Base-by-base conservation (phyloP, 1,284 basidiomycete species). In the Grifola frondosa region DNA sequence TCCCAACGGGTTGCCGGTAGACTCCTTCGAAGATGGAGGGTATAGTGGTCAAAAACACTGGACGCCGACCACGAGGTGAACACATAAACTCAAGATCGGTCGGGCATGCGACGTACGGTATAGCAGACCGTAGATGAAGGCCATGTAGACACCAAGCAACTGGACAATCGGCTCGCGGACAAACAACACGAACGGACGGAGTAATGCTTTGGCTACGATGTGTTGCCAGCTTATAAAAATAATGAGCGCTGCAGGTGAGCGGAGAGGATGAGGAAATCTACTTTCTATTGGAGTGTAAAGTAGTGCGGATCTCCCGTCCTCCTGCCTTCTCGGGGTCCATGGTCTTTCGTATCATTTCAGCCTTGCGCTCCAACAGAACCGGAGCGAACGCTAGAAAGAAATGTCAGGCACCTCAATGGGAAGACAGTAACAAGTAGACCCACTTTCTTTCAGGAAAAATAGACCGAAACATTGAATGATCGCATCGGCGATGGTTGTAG, bases 31-130 rank as follows among this genome's bases (percentile, higher is more conserved):
- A 91, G 19, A 87, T 85, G 1, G 61, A 50, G 0, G 81, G 77
- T 16, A 90, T 81, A 0, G 77, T 82, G 0, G 84, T 85, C 32
- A 89, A 64, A 53, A 86, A 69, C 7, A 84, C 72, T 74, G 67
- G 3, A 11, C n/a, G n/a, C n/a, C 1, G 5, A 11, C 16, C 8
- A 6, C 2, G 3, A 3, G 6, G n/a, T 35, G n/a, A 37, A 25
- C 6, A 35, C 12, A 21, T 24, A 16, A 8, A 28, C n/a, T 6
- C 8, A 13, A 30, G 7, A 24, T 19, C 9, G 20, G 10, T 8
- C 6, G 30, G 13, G 13, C 16, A 24, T 12, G 29, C 16, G 4
- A 62, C 77, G 59, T 52, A 81, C 78, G 51, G 43, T 84, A 83
- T 26, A 82, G 62, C 0, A 70, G 55, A 4, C 81, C 75, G 41